These are phyloP conservation scores for Volvox carteri DNA, from an alignment of 163 green algal species.

Conservation along the genomic window DNA sequence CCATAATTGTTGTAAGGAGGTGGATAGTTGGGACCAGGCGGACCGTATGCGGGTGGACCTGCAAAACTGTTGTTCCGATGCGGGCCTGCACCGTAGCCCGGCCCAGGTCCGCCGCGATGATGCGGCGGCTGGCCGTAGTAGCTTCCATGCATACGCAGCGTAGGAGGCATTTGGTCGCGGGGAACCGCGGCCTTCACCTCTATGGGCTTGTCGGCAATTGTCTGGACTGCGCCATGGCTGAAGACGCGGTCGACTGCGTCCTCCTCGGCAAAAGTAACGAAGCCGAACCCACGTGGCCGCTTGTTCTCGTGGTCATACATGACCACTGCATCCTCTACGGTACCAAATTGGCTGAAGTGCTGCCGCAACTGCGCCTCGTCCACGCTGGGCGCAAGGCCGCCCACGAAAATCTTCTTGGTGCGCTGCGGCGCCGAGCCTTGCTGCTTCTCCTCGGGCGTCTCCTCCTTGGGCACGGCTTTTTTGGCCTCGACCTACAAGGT, in stretches of 20 bases:
- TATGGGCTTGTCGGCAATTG: slow-evolving; percentile 92
- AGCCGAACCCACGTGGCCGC: slow-evolving; percentile 95
- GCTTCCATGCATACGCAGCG: slow-evolving; percentile 56
- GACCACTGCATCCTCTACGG: slow-evolving; percentile 94
- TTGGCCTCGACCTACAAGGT: slow-evolving; percentile 92
- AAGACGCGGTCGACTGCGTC: slow-evolving; percentile 91
- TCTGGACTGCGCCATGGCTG: slow-evolving; percentile 77
- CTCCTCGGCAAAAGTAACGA: slow-evolving; percentile 94
- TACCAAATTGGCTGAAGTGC: slow-evolving; percentile 95
- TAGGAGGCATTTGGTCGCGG: slow-evolving; percentile 85
- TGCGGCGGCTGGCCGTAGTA: slow-evolving; percentile 53
- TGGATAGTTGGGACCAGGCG: slow-evolving; percentile 29
- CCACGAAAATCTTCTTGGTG: slow-evolving; percentile 97
- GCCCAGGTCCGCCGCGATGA: slow-evolving; percentile 51
- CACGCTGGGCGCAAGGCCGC: slow-evolving; percentile 90
- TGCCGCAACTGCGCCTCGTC: slow-evolving; percentile 87
- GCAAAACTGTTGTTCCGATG: slow-evolving; percentile 51
- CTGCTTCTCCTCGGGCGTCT: slow-evolving; percentile 70
- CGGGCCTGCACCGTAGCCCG: slow-evolving; percentile 46
- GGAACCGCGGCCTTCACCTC: slow-evolving; percentile 94
- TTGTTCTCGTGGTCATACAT: slow-evolving; percentile 98
- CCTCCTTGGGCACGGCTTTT: slow-evolving; percentile 94
- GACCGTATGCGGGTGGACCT: slow-evolving; percentile 33
- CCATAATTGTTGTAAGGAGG: slow-evolving; percentile 44
- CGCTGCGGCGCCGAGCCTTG: slow-evolving; percentile 55